Evolutionary conservation across 1,284 basidiomycete genomes (phyloP).

Genomic region (Moniliella sp.): DNA sequence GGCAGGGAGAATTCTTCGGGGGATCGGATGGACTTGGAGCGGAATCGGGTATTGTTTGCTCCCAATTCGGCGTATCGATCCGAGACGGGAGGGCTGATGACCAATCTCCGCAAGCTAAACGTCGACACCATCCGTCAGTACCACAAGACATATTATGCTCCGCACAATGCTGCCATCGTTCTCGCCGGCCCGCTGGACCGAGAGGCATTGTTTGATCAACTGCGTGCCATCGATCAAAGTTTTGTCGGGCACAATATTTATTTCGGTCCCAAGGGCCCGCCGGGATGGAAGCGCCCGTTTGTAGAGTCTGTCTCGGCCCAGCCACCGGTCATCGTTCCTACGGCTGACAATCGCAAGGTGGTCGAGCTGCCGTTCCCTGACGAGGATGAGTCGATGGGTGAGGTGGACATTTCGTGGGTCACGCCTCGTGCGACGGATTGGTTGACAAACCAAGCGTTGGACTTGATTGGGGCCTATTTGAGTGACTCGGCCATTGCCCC

Average conservation of each 20-base stretch:
- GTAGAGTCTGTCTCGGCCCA: conserved; percentile 59
- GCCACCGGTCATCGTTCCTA: conserved; percentile 38
- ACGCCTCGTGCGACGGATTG: conserved; percentile 57
- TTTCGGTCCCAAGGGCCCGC: conserved; percentile 50
- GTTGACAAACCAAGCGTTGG: conserved; percentile 59
- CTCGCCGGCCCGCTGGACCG: conserved; percentile 55
- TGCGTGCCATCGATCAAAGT: conserved; percentile 31
- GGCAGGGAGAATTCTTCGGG: conserved; percentile 76
- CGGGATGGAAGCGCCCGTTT: conserved; percentile 80
- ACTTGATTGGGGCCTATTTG: conserved; percentile 63
- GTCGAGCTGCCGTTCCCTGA: conserved; percentile 79
- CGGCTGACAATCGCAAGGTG: conserved; percentile 20
- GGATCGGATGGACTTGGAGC: conserved; percentile 60
- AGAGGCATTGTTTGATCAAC: conserved; percentile 44
- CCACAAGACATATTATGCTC: conserved; percentile 73
- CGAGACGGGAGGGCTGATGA: conserved; percentile 90
- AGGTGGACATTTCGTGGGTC: conserved; percentile 57
- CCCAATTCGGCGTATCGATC: conserved; percentile 68
- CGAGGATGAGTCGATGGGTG: conserved; percentile 79
- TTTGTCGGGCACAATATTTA: conserved; percentile 12
- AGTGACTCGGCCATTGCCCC: conserved; percentile 64
- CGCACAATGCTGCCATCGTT: conserved; percentile 72
- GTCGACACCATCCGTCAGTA: conserved; percentile 73
- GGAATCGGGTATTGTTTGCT: conserved; percentile 51
- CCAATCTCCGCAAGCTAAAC: conserved; percentile 61